Base-by-base conservation (phyloP, 2,329 filamentous ascomycete genomes). In the Ceratocystis alfenasii region DNA sequence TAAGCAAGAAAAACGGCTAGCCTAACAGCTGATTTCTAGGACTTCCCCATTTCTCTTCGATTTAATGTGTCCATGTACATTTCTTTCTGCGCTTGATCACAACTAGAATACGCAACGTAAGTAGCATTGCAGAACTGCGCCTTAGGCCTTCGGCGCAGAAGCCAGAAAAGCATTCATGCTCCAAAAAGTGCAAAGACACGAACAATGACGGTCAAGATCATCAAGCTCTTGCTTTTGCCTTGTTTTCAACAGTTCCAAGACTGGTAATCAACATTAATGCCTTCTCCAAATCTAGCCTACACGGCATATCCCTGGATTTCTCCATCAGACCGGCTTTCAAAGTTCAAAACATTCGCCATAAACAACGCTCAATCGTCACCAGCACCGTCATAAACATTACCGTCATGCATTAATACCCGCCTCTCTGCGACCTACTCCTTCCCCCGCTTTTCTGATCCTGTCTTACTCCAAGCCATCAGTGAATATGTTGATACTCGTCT, bases 401-500 rank as follows among this genome's bases (percentile, higher is more conserved):
- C 12, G 25, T 28, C 20, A 30, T 30, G 53, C 5, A 28, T 17
- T 25, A 67, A 48, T 63, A 63, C 50, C 69, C 17, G 2, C 65
- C 66, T 45, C 65, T 50, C 15, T 28, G 44, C 60, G 57, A 30
- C 10, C 25, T 55, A 57, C 55, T 41, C 17, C 28, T 59, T 10
- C 48, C 4, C 48, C 50, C 20, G 45, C 30, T 36, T 25, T 17
- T 28, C 45, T 28, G 10, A 36, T 30, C 46, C 45, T 10, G 48
- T 41, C 20, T 57, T 22, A 6, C 53, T 33, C 5, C 53, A 7
- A 5, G 25, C 25, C 22, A 30, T 2, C 48, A 57, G 22, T 22
- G 22, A 62, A 17, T 71, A 76, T 63, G 73, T 77, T 20, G 68
- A 73, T 0, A 68, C 74, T 1, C 75, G 78, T 68, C 70, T 80